Percentiles rank a stretch among this genome's conserved stretches.
phyloP scores from a whole-genome alignment of 345 rosid species.

The Pistacia integerrima region DNA sequence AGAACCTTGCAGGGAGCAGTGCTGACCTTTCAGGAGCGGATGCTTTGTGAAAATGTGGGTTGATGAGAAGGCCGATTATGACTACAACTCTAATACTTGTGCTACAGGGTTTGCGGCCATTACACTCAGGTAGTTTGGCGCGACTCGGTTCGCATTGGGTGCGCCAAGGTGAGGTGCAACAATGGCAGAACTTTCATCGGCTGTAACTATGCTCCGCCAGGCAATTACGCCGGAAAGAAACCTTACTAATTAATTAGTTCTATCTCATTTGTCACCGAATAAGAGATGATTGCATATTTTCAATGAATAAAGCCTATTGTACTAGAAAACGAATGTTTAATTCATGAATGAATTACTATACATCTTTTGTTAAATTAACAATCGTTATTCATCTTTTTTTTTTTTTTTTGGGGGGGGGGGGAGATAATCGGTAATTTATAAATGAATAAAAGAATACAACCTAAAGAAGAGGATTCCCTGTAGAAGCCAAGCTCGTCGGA shows the following conservation, averaged over 20 bases:
- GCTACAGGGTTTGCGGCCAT: slow-evolving; percentile 53
- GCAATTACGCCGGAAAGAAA: slow-evolving; percentile 48
- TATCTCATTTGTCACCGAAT: too few species aligned
- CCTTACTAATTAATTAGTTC: slow-evolving; percentile 32
- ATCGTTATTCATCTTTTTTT: too few species aligned
- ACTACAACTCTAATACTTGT: slow-evolving; percentile 54
- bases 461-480: too few species aligned
- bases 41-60: slow-evolving; percentile 64
- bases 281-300: too few species aligned
- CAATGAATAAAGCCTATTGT: too few species aligned
- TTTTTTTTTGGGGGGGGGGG: too few species aligned
- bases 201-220: slow-evolving; percentile 69
- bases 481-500: too few species aligned
- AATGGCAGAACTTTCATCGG: slow-evolving; percentile 49
- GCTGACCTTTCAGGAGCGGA: slow-evolving; percentile 35
- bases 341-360: too few species aligned
- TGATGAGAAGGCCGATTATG: slow-evolving; percentile 48
- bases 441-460: too few species aligned
- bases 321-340: too few species aligned
- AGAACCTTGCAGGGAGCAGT: slow-evolving; percentile 55
- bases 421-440: too few species aligned
- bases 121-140: slow-evolving; percentile 81
- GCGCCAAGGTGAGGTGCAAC: slow-evolving; percentile 63
- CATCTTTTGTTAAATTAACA: too few species aligned
- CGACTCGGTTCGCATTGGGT: slow-evolving; percentile 51